A percentile compares a stretch with the other conserved stretches of the same genome.
These are phyloP conservation scores for Salix suchowensis DNA, from an alignment of 345 rosid genomes.

Conservation along the genomic window DNA sequence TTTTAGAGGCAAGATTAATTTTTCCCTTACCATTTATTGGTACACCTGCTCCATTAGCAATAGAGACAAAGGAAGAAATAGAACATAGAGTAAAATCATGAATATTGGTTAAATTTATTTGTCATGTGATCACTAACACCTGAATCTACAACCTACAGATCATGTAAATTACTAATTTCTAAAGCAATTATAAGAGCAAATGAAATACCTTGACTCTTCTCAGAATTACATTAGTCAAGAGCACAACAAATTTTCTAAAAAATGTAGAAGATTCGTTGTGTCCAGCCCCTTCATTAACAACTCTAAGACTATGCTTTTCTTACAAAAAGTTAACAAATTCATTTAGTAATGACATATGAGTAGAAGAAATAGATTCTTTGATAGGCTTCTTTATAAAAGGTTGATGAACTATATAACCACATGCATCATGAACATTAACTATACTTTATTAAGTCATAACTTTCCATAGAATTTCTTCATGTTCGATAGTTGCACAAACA, in stretches of 20 bases:
- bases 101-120: background rate
- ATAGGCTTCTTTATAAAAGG: background rate
- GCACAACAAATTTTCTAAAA: background rate
- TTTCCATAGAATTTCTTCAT: background rate
- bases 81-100: background rate
- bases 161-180: background rate
- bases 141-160: too few species aligned
- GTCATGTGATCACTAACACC: too few species aligned
- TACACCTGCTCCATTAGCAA: background rate
- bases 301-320: background rate
- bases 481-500: background rate
- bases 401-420: background rate
- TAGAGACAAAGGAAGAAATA: background rate
- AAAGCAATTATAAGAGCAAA: background rate
- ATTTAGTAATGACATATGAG: background rate
- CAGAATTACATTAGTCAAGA: background rate
- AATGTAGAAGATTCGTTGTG: rapidly evolving
- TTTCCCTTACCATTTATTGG: background rate
- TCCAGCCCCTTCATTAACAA: background rate
- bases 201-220: background rate
- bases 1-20: background rate
- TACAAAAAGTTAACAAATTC: background rate
- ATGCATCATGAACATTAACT: background rate
- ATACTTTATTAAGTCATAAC: background rate
- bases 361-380: too few species aligned